A percentile compares a stretch with the other conserved stretches of the same genome.
Conservation (phyloP, 140 eudicot species). For the Eryngium alpinum region DNA sequence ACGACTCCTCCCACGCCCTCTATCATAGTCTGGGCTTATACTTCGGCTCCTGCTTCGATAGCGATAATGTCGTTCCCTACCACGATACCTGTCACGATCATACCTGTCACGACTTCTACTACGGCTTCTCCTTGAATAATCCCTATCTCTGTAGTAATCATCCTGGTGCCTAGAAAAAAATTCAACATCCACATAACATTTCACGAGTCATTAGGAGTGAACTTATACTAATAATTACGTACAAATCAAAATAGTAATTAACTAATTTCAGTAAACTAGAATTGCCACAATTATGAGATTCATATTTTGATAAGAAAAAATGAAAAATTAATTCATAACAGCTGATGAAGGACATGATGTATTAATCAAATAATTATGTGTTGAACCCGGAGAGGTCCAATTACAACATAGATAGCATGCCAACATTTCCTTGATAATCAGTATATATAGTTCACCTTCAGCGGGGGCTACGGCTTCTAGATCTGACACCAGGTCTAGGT, state of each 20-base stretch:
- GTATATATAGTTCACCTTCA: neutral
- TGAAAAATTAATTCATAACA: no score
- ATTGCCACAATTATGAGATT: neutral
- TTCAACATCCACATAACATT: neutral
- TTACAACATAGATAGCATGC: neutral
- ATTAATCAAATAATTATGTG: no score
- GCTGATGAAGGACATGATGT: neutral
- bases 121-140: slow-evolving; percentile 52
- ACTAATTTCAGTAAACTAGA: neutral
- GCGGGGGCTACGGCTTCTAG: slow-evolving; percentile 3
- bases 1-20: slow-evolving; percentile 41
- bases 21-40: slow-evolving; percentile 41
- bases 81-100: slow-evolving; percentile 37
- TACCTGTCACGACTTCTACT: slow-evolving; percentile 52
- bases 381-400: no score
- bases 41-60: slow-evolving; percentile 58
- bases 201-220: neutral
- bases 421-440: neutral
- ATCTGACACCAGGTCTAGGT: neutral
- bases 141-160: slow-evolving; percentile 21
- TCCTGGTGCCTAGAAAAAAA: slow-evolving; percentile 34
- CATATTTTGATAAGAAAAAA: no score
- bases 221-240: neutral
- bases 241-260: neutral
- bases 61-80: slow-evolving; percentile 39